Base-by-base conservation (phyloP, 2,329 filamentous ascomycete species). In the Penicillium digitatum region DNA sequence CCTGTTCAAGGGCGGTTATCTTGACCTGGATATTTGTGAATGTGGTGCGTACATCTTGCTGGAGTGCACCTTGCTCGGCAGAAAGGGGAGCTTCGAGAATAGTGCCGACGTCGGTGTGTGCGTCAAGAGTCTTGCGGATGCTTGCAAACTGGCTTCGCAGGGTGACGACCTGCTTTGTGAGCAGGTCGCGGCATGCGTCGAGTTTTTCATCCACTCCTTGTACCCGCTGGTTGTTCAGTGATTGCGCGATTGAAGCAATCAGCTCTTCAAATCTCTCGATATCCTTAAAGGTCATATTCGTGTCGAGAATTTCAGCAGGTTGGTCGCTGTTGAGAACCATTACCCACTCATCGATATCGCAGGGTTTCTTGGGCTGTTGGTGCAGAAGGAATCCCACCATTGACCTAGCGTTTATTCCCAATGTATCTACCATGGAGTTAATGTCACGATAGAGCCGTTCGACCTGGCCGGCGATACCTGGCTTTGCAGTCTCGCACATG, bases 381-480 rank as follows among this genome's bases (percentile, higher is more conserved):
- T 76, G 74, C 32, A 76, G 58, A 54, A 92, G 73, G 64, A 82
- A 87, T 0, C 79, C 76, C 20, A 78, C 73, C 39, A 87, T 65
- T 8, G 81, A 85, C 16, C 93, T 82, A 6, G 89, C 85, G 69
- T 97, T 97, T 47, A 96, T 81, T 10, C 93, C 93, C 38, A 97
- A 77, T 0, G 89, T 93, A 65, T 96, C 90, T 40, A 99, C 86
- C 94, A 97, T 99, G 12, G 89, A 89, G 71, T 79, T 80, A 59
- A 79, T 78, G 55, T 80, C 78, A 12, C 77, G 75, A 58, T 79
- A 80, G 3, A 80, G 63, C 48, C 73, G 69, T 63, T 80, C 78
- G 43, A 80, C 77, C 61, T 79, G 77, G 8, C 77, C 77, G 1
- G 77, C 75, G 53, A 80, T 73, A 29, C 77, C 78, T 38, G 75